Evolutionary conservation across 1,139 yeast genomes (phyloP), one percentile per base, ranked within the genome.

Genomic region (Yamadazyma diddensiae): DNA sequence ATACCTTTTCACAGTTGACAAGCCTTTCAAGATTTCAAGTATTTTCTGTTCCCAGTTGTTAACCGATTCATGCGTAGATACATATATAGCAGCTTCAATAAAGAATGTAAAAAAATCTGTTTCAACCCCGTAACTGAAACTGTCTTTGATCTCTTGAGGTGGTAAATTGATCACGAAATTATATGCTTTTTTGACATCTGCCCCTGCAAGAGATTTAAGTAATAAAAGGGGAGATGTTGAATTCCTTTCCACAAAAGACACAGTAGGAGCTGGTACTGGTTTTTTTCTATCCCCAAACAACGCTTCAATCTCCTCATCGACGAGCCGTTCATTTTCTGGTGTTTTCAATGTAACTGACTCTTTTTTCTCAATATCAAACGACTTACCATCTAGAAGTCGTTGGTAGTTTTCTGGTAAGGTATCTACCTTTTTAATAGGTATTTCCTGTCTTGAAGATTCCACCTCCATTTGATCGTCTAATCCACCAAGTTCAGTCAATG

Each of bases 61-160:
- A 3, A 55, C 43, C 1, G 36, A 15, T 5, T 42, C 31, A 18
- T 46, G 30, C 3, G 32, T 36, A 0, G 62, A 45, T 3, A 47
- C 46, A 37, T 44, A 46, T 0, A 47, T 47, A 2, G 69, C 61
- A 0, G 82, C 73, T 30, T 74, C 77, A 9, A 80, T 39, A 31
- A 67, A 65, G 42, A 78, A 75, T 17, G 68, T 70, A 11, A 82
- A 53, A 35, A 76, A 69, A 12, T 73, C 77, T 0, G 75, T 54
- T 37, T 82, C 90, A 1, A 82, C 55, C 1, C 86, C 86, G 3
- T 73, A 40, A 2, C 53, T 46, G 39, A 75, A 77, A 2, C 77
- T 48, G 1, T 51, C 49, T 1, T 46, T 29, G 25, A 68, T 58
- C 2, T 58, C 55, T 0, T 40, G 34, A 0, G 62, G 42, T 2